Conservation (phyloP, 1,284 basidiomycete species). For the Ustilago shanxiensis region DNA sequence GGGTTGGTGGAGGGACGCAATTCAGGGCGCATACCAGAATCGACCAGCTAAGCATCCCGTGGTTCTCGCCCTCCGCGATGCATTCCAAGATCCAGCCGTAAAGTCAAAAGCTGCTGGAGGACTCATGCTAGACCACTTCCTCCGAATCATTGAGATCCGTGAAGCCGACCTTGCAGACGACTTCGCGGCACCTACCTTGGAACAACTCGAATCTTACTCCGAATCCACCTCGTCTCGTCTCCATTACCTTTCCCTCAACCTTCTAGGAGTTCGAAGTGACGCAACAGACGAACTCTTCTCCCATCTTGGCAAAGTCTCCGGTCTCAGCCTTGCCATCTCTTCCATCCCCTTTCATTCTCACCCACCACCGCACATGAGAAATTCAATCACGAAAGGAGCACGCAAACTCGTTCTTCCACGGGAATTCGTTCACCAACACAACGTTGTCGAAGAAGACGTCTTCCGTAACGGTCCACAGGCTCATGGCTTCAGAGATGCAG, state of each 20-base stretch:
- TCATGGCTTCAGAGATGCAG: slow-evolving; percentile 77
- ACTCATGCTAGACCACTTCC: slow-evolving; percentile 67
- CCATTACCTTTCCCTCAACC: slow-evolving; percentile 61
- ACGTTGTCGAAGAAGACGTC: slow-evolving; percentile 87
- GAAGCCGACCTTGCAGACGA: slow-evolving; percentile 64
- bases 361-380: slow-evolving; percentile 55
- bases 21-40: slow-evolving; percentile 58
- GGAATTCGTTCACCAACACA: slow-evolving; percentile 83
- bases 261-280: slow-evolving; percentile 52
- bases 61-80: slow-evolving; percentile 59
- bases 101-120: slow-evolving; percentile 48
- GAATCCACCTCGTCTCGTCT: slow-evolving; percentile 65
- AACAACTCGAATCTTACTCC: slow-evolving; percentile 60
- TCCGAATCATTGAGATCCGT: slow-evolving; percentile 64
- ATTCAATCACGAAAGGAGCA: slow-evolving; percentile 67
- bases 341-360: slow-evolving; percentile 63
- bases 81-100: slow-evolving; percentile 62
- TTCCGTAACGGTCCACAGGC: slow-evolving; percentile 80
- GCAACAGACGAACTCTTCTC: slow-evolving; percentile 64
- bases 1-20: slow-evolving; percentile 69
- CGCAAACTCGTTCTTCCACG: slow-evolving; percentile 84
- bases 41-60: slow-evolving; percentile 66
- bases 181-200: slow-evolving; percentile 58
- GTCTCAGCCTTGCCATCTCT: slow-evolving; percentile 56
- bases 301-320: slow-evolving; percentile 68